Percentiles rank a stretch among this genome's conserved stretches.
These are phyloP conservation scores for Pythium periplocum DNA, from an alignment of 352 stramenopile species.

Conservation along the genomic window DNA sequence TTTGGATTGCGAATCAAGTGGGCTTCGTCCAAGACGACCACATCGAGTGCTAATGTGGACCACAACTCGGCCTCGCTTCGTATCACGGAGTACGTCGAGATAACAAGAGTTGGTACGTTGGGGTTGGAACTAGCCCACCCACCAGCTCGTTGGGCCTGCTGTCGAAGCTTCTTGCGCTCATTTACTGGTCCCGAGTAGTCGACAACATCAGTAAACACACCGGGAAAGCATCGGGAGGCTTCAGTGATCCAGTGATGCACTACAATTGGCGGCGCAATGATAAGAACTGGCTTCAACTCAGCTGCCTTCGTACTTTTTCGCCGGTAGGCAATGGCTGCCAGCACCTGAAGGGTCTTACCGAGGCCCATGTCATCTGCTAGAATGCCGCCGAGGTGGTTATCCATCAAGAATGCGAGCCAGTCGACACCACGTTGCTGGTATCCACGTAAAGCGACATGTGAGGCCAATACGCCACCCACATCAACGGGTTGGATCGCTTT, in stretches of 20 bases:
- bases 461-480: slow-evolving; percentile 24
- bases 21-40: slow-evolving; percentile 95
- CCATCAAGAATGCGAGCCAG: slow-evolving; percentile 67
- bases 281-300: slow-evolving; percentile 26
- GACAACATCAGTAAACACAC: slow-evolving; percentile 54
- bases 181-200: slow-evolving; percentile 67
- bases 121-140: not conserved
- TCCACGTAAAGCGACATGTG: slow-evolving; percentile 30
- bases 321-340: slow-evolving; percentile 79
- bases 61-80: slow-evolving; percentile 67
- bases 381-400: slow-evolving; percentile 73
- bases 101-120: slow-evolving; percentile 32
- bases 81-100: slow-evolving; percentile 87
- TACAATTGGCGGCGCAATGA: slow-evolving; percentile 95
- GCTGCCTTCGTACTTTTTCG: not conserved
- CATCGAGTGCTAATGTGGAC: slow-evolving; percentile 36
- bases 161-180: slow-evolving; percentile 39
- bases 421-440: slow-evolving; percentile 82
- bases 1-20: slow-evolving; percentile 96
- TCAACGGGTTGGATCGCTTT: slow-evolving; percentile 44
- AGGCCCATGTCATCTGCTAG: slow-evolving; percentile 89
- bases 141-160: too few relatives aligned
- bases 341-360: slow-evolving; percentile 94
- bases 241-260: slow-evolving; percentile 94
- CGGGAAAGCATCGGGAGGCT: slow-evolving; percentile 78